Evolutionary conservation across 2,329 filamentous ascomycete species (phyloP).

Genomic region (Raffaelea arxii): DNA sequence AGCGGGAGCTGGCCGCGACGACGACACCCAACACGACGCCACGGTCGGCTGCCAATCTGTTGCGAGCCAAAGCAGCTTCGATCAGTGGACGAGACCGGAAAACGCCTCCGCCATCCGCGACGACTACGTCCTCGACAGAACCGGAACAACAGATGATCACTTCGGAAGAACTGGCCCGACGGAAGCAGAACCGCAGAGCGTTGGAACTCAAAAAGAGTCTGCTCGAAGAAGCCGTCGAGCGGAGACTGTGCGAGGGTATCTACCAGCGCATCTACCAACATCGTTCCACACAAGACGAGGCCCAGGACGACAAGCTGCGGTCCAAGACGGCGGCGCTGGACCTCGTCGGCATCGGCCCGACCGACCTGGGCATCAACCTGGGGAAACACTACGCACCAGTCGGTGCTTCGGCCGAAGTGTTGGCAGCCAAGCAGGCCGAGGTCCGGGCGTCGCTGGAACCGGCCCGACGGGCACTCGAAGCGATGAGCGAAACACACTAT

Average conservation of each 20-base stretch:
- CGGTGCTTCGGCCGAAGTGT: slow-evolving; percentile 44
- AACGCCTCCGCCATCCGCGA: slow-evolving; percentile 17
- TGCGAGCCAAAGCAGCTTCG: slow-evolving; percentile 46
- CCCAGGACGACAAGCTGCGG: slow-evolving; percentile 84
- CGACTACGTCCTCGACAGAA: slow-evolving; percentile 25
- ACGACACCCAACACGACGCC: slow-evolving; percentile 46
- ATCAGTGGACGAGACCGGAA: slow-evolving; percentile 43
- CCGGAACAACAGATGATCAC: slow-evolving; percentile 80
- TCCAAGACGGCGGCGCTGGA: slow-evolving; percentile 87
- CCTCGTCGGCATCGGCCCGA: slow-evolving; percentile 82
- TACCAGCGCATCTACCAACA: slow-evolving; percentile 89
- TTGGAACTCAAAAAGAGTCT: slow-evolving; percentile 68
- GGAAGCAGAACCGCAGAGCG: slow-evolving; percentile 66
- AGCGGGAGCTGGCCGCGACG: slow-evolving; percentile 45
- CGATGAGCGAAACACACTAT: slow-evolving; percentile 80
- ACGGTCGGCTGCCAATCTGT: slow-evolving; percentile 43
- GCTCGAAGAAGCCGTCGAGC: slow-evolving; percentile 86
- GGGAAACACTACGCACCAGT: slow-evolving; percentile 41
- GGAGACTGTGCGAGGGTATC: slow-evolving; percentile 72
- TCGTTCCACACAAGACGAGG: slow-evolving; percentile 84
- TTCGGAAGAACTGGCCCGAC: slow-evolving; percentile 68
- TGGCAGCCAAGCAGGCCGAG: slow-evolving; percentile 52
- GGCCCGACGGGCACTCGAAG: slow-evolving; percentile 60
- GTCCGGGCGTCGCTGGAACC: slow-evolving; percentile 63
- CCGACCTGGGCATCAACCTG: slow-evolving; percentile 72